phyloP scores from a whole-genome alignment of 116 monocot genomes.

The Phalaenopsis hybrid region DNA sequence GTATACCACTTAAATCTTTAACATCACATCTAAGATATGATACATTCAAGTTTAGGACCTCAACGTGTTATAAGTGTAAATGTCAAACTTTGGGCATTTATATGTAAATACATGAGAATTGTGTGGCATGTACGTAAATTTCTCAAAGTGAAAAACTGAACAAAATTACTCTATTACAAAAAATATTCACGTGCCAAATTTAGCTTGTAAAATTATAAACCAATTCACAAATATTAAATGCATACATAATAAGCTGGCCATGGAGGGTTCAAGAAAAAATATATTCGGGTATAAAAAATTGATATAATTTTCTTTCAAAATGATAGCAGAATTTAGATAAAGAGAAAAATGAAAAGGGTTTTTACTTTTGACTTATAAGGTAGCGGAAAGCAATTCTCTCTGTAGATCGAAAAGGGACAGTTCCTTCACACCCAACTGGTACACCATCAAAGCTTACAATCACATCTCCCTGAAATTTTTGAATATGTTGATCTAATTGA shows the following conservation, averaged over 20 bases:
- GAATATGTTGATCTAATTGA: not conserved
- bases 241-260: not conserved
- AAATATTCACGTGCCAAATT: too few relatives aligned
- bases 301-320: not conserved
- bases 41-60: too few relatives aligned
- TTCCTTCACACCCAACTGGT: constrained; percentile 82
- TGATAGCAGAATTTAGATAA: not conserved
- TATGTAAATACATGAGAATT: too few relatives aligned
- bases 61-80: too few relatives aligned
- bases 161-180: too few relatives aligned
- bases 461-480: constrained; percentile 74
- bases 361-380: constrained; percentile 95
- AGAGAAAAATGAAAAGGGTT: not conserved
- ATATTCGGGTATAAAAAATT: not conserved
- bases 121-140: too few relatives aligned
- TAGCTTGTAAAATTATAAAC: not conserved
- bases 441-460: constrained; percentile 95
- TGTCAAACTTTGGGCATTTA: too few relatives aligned
- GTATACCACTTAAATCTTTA: too few relatives aligned
- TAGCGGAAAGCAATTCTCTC: constrained; percentile 97
- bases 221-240: not conserved
- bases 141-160: too few relatives aligned
- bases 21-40: too few relatives aligned
- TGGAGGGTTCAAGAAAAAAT: not conserved
- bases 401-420: constrained; percentile 88